Evolutionary conservation across 352 stramenopile species (phyloP), one percentile per base, ranked within the genome.

Genomic region (Nothophytophthora sp.): DNA sequence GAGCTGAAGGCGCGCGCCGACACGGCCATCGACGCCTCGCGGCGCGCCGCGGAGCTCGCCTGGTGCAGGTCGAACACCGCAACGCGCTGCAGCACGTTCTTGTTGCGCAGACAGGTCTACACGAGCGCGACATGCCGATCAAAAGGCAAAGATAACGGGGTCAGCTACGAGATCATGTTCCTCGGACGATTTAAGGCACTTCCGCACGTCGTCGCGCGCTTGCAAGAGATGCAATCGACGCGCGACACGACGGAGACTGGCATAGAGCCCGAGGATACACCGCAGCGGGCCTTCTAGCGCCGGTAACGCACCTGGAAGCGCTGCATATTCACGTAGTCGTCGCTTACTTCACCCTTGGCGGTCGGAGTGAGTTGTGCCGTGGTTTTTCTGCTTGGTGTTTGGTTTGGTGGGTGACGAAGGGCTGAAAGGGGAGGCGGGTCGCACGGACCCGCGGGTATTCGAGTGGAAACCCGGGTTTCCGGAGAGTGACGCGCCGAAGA

Each of bases 41-140:
- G 58, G 30, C 51, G 52, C 11, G 59, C 48, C 7, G 61, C 63
- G 23, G 56, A 38, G 34, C 52, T 45, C 24, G 61, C 66, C 36
- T 72, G 58, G 40, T 55, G 63, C 33, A 54, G 56, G 50, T 84
- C 60, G 24, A 75, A 81, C 38, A 84, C 55, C 34, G 68, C 65
- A 42, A 69, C 66, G 50, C 76, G 76, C 60, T 86, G 76, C 76
- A 71, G 80, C 42, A 80, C 66, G 44, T 72, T 83, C 48, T 75
- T 79, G 41, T 70, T 72, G 30, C 76, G 73, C 43, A 85, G 54
- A 10, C 44, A 52, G 67, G 76, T 67, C 76, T 88, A 45, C 13
- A 35, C 63, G 35, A 5, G 37, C 18, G 40, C 4, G 13, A 50
- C 5, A 27, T 29, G 46, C 7, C 2, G 19, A 25, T 8, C 67